Evolutionary conservation across 2,329 filamentous ascomycete genomes (phyloP), one percentile per base, ranked within the genome.

Genomic region (Penicillium sp.): DNA sequence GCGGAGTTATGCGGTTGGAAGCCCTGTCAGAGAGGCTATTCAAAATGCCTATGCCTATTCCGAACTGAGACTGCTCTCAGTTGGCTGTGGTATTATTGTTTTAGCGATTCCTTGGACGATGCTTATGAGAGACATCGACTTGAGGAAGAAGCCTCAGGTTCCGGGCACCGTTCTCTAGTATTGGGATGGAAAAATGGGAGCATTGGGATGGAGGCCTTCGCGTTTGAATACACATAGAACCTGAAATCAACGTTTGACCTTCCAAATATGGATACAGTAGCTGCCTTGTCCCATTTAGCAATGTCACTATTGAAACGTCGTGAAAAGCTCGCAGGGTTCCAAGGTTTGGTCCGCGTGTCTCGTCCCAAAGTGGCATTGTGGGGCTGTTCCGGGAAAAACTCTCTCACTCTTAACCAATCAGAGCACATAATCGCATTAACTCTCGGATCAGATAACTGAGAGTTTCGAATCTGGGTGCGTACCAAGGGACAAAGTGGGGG

Each of bases 1-100:
- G 11, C 38, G 38, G 38, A 40, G 38, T 11, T 40, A 40, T 22
- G 39, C 53, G 16, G 48, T 81, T 7, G 84, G 83, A 1, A 79
- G 70, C 7, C 72, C 77, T 0, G 78, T 77, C 18, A 70, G 86
- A 2, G 64, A 74, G 9, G 84, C 80, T 0, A 88, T 89, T 56
- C 80, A 84, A 47, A 69, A 73, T 9, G 83, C 86, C 0, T 89
- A 89, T 59, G 80, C 74, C 2, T 77, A 82, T 39, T 75, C 80
- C 0, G 81, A 83, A 68, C 71, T 72, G 5, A 70, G 75, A 34
- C 82, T 83, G 79, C 68, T 82, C 46, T 77, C 82, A 41, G 77
- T 78, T 0, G 81, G 79, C 44, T 69, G 73, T 31, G 76, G 66
- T 16, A 69, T 79, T 10, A 73, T 79, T 65, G 67, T 67, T 8